Conservation (phyloP, 129 eudicot species). For the Centrapalus pauciflorus region DNA sequence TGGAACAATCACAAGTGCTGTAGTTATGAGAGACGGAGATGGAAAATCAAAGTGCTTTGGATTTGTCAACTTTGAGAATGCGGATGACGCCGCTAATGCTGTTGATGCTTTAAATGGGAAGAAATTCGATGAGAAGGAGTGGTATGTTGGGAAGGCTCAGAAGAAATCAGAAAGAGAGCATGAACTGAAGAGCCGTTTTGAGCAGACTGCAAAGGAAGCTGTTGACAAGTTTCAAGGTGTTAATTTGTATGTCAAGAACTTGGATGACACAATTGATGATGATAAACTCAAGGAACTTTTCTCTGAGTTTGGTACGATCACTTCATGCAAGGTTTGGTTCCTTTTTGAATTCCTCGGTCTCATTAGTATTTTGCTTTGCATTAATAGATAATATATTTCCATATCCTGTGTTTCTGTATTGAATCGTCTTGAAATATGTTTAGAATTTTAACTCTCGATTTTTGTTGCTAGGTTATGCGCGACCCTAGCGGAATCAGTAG, state of each 20-base stretch:
- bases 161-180: slow-evolving; percentile 56
- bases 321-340: slow-evolving; percentile 55
- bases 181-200: slow-evolving; percentile 38
- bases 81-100: slow-evolving; percentile 47
- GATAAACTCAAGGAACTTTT: slow-evolving; percentile 57
- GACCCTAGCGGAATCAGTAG: slow-evolving; percentile 78
- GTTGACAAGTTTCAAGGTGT: slow-evolving; percentile 36
- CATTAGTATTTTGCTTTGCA: too few relatives aligned
- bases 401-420: neutral
- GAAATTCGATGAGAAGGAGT: slow-evolving; percentile 49
- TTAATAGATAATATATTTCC: too few relatives aligned
- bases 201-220: slow-evolving; percentile 47
- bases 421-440: neutral
- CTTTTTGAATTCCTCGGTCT: too few relatives aligned
- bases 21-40: slow-evolving; percentile 45
- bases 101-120: slow-evolving; percentile 48
- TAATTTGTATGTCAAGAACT: slow-evolving; percentile 50
- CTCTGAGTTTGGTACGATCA: slow-evolving; percentile 43
- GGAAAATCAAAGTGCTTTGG: slow-evolving; percentile 63
- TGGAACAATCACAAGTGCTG: slow-evolving; percentile 45
- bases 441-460: too few relatives aligned
- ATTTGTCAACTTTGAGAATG: slow-evolving; percentile 50
- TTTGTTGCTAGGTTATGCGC: slow-evolving; percentile 56
- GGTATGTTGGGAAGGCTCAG: slow-evolving; percentile 65
- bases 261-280: slow-evolving; percentile 48